Percentiles rank a stretch among this genome's conserved stretches.
Conservation (phyloP, 805 yeast species). For the Ogataea glucozyma region DNA sequence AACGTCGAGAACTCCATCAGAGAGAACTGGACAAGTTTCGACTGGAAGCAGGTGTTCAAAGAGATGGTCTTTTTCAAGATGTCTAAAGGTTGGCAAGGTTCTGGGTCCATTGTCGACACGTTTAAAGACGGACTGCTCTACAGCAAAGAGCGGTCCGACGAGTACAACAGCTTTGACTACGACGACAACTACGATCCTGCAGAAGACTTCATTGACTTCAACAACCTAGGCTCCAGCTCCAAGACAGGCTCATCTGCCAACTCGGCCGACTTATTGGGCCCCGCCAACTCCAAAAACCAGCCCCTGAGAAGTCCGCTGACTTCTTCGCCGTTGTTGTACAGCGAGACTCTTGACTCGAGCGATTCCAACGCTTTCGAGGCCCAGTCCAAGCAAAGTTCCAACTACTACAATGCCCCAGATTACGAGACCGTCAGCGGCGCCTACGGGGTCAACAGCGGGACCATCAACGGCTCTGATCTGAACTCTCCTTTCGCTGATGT, state of each 20-base stretch:
- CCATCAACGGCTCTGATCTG: not conserved
- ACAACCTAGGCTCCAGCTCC: not conserved
- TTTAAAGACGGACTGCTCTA: constrained; percentile 34
- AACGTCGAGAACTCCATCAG: constrained; percentile 34
- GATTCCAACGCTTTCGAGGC: not conserved
- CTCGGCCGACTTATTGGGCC: constrained; percentile 11
- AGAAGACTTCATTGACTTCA: constrained; percentile 31
- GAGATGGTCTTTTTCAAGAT: constrained; percentile 36
- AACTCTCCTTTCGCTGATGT: not conserved
- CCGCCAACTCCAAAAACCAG: constrained; percentile 3
- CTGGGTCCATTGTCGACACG: constrained; percentile 35
- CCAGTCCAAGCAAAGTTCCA: not conserved
- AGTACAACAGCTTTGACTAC: constrained; percentile 23
- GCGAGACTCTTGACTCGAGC: not conserved
- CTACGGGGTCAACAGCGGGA: not conserved
- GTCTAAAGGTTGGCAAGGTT: constrained; percentile 38
- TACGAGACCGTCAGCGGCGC: not conserved
- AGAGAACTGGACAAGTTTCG: constrained; percentile 36
- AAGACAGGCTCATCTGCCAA: constrained; percentile 1
- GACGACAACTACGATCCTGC: constrained; percentile 32
- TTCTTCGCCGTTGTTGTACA: not conserved
- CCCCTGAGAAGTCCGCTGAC: constrained; percentile 1
- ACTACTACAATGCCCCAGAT: constrained; percentile 2
- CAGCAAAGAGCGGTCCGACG: constrained; percentile 27
- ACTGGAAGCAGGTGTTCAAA: constrained; percentile 40